Evolutionary conservation across 2,329 filamentous ascomycete genomes (phyloP), one percentile per base, ranked within the genome.

Genomic region (Acrodontium crateriforme): DNA sequence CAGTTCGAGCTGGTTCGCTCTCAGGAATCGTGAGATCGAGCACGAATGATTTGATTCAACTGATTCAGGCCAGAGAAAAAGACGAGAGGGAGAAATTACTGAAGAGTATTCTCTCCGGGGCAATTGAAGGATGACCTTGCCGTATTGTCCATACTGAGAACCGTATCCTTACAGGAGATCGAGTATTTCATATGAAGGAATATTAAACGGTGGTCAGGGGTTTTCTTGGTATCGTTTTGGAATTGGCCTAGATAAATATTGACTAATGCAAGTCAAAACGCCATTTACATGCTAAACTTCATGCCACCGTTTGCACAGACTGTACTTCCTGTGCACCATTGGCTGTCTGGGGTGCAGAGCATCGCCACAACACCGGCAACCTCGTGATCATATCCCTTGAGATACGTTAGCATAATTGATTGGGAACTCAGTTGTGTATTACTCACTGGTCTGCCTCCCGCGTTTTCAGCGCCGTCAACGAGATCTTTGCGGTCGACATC

Each of bases 271-370:
- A n/a, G n/a, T 25, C 25, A 12, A 5, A 25, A 23, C 16, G 2
- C 17, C 10, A 5, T 28, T 32, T 38, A 47, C 23, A 36, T 37
- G 46, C 55, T 60, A 55, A 74, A 69, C 35, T 62, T 65, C 70
- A 83, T 74, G 5, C 81, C 81, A 2, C 81, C 81, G 47, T 87
- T 87, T 6, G 79, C 78, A 56, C 75, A 80, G 3, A 89, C 69
- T 14, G 84, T 76, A 52, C 76, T 78, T 2, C 81, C 81, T 0
- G 80, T 89, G 46, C 72, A 52, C 79, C 79, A 87, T 6, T 62
- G 67, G n/a, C 69, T 67, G 49, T 87, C 81, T 5, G 64, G 61
- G 4, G 68, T 67, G 48, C 78, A 82, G 13, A 85, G 55, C 77
- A 85, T 83, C 2, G 69, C 78, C 11, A 84, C 74, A 4, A 82